phyloP scores from a whole-genome alignment of 371 early-diverging fungal species.

The Ecytonucleospora hepatopenaei region DNA sequence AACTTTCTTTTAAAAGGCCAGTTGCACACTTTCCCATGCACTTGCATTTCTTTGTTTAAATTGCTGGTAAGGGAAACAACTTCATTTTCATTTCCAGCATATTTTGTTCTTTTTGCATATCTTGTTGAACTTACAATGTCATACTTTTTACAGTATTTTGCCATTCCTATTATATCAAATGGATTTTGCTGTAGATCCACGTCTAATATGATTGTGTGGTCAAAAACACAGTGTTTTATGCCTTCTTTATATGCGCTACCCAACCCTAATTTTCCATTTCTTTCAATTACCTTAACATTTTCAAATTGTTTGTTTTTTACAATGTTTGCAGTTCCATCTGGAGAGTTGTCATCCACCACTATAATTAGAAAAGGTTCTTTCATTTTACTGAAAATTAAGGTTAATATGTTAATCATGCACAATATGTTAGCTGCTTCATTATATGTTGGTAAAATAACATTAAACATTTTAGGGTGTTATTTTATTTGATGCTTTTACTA shows the following conservation, averaged over 20 bases:
- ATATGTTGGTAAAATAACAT: slow-evolving; percentile 73
- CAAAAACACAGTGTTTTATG: slow-evolving; percentile 75
- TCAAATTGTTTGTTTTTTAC: slow-evolving; percentile 63
- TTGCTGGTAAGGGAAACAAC: not conserved
- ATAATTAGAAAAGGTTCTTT: slow-evolving; percentile 79
- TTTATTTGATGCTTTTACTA: not conserved
- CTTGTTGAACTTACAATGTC: slow-evolving; percentile 90
- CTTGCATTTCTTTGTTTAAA: slow-evolving; percentile 26
- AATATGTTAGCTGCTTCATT: slow-evolving; percentile 91
- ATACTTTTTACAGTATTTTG: slow-evolving; percentile 62
- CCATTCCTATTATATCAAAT: slow-evolving; percentile 60
- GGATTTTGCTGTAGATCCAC: slow-evolving; percentile 98
- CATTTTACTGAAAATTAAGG: slow-evolving; percentile 67
- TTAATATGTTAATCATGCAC: slow-evolving; percentile 75
- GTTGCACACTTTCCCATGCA: slow-evolving; percentile 80
- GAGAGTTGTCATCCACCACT: slow-evolving; percentile 88
- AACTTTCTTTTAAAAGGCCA: slow-evolving; percentile 91
- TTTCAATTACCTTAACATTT: slow-evolving; percentile 65
- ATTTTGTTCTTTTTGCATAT: slow-evolving; percentile 19
- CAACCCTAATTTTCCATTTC: slow-evolving; percentile 84
- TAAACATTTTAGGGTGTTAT: slow-evolving; percentile 30
- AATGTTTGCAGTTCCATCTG: slow-evolving; percentile 86
- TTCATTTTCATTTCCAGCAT: not conserved
- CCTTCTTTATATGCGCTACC: slow-evolving; percentile 91
- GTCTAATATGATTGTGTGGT: slow-evolving; percentile 89